Evolutionary conservation across 2,329 filamentous ascomycete species (phyloP), one percentile per base, ranked within the genome.

Genomic region (Golovinomyces cichoracearum): DNA sequence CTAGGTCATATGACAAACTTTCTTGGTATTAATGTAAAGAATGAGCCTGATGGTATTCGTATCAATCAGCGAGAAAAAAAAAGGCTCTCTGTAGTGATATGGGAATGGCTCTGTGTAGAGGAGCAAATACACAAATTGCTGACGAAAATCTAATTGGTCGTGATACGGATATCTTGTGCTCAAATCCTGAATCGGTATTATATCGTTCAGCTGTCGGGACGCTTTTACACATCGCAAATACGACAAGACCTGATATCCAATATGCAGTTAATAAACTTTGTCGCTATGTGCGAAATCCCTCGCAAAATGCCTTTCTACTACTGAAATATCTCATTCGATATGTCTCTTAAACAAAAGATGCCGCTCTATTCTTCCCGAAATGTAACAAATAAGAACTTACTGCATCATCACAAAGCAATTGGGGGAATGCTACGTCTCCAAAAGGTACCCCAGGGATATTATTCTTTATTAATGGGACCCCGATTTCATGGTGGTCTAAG

Each of bases 11-110:
- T 42, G 38, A 42, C n/a, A 22, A 37, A 42, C 5, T 42, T 42
- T 23, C 38, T 42, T n/a, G 38, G 21, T 23, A 23, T 42, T 23
- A 37, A 37, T n/a, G n/a, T 42, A 5, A n/a, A 42, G 7, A 42
- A 23, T 12, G 21, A 23, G 7, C 21, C 6, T 23, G 3, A 23
- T 42, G 38, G 38, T 23, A 42, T 42, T 12, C 17, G 21, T 22
- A 42, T 42, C 17, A 42, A 42, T 42, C 38, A 42, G 23, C 17
- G 23, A 42, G 38, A 42, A 22, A 42, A 42, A 42, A 42, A 22
- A 9, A 22, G 23, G 21, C 17, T n/a, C 21, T 42, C 17, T 42
- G 38, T 42, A n/a, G n/a, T 7, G 38, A 42, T 22, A 42, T 42
- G 19, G n/a, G 21, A 22, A 42, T 22, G 38, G 21, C 7, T 23